These are phyloP conservation scores for Isochrysis galbana DNA, from an alignment of 78 protist genomes.

Conservation along the genomic window DNA sequence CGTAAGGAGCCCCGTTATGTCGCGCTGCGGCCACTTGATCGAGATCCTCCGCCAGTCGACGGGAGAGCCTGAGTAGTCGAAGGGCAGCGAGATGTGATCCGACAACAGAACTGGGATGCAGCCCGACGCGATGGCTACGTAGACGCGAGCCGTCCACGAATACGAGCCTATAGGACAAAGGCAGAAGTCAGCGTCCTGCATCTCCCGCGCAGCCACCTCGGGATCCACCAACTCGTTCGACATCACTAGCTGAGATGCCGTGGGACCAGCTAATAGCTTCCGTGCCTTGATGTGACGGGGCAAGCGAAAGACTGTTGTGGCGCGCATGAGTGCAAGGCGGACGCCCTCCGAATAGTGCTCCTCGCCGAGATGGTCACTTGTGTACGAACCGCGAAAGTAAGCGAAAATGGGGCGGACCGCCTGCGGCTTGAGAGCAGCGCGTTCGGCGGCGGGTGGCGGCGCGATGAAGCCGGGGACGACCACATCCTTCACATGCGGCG, in stretches of 20 bases:
- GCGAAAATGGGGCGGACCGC: neutral
- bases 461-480: neutral
- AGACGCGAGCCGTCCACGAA: neutral
- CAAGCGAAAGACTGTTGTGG: neutral
- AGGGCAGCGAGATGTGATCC: neutral
- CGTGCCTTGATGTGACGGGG: neutral
- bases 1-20: neutral
- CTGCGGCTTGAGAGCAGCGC: neutral
- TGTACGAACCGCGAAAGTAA: neutral
- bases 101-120: neutral
- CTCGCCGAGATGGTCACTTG: neutral
- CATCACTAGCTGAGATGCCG: neutral
- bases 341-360: neutral
- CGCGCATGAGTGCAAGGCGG: neutral
- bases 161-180: neutral
- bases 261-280: neutral
- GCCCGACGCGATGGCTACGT: neutral
- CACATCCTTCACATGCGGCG: neutral
- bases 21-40: neutral
- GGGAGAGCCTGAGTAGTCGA: neutral
- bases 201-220: neutral
- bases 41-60: neutral
- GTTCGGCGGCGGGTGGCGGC: neutral
- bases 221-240: neutral
- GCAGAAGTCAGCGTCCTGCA: neutral